Conservation (phyloP, 805 yeast genomes). For the Yarrowia porcina region DNA sequence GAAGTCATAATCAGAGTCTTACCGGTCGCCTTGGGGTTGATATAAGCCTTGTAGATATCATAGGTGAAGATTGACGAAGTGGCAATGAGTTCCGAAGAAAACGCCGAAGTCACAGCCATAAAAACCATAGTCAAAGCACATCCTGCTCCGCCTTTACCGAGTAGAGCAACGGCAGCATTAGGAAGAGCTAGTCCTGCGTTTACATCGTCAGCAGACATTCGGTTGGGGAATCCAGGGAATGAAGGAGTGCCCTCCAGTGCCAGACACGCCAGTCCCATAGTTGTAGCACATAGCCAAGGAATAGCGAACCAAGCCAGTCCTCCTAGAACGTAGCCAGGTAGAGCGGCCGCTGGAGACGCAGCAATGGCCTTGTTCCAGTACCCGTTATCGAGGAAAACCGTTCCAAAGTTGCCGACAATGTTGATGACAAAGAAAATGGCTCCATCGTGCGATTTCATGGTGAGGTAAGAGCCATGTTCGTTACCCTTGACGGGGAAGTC, state of each 20-base stretch:
- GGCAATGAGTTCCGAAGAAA: conserved; percentile 87
- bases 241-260: conserved; percentile 64
- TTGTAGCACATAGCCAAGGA: conserved; percentile 77
- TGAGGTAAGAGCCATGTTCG: conserved; percentile 80
- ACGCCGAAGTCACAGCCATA: conserved; percentile 91
- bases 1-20: conserved; percentile 65
- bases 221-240: conserved; percentile 78
- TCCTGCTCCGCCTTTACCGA: conserved; percentile 87
- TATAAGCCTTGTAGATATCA: conserved; percentile 77
- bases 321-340: conserved; percentile 85
- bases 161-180: conserved; percentile 73
- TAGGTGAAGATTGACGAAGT: conserved; percentile 83
- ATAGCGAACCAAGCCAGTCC: conserved; percentile 91
- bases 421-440: conserved; percentile 88
- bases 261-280: conserved; percentile 82
- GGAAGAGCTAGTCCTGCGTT: conserved; percentile 69
- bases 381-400: conserved; percentile 82
- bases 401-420: conserved; percentile 85
- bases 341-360: conserved; percentile 74
- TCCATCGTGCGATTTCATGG: conserved; percentile 81
- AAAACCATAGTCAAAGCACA: conserved; percentile 75
- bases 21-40: conserved; percentile 76
- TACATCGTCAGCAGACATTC: conserved; percentile 64
- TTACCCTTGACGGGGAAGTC: conserved; percentile 71
- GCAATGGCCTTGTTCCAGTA: conserved; percentile 90